Evolutionary conservation across 169 alveolate species (phyloP).

Genomic region (Eimeria praecox): DNA sequence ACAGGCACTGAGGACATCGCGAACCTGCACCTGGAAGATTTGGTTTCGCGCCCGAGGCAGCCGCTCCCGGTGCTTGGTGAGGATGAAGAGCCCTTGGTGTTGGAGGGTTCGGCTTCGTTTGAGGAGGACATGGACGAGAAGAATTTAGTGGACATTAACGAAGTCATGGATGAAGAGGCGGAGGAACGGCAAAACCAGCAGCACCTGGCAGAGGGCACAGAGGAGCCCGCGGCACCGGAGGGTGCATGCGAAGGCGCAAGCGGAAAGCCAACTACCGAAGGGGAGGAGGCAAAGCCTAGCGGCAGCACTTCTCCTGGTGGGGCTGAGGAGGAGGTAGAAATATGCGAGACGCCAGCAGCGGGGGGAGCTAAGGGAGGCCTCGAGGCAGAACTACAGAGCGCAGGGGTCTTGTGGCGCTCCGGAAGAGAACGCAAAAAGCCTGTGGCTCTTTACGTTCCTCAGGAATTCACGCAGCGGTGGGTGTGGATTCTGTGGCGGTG

Average conservation of each 20-base stretch:
- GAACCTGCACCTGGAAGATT: slow-evolving; percentile 64
- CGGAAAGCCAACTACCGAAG: neutral
- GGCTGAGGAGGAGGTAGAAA: slow-evolving; percentile 24
- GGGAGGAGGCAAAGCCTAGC: slow-evolving; percentile 33
- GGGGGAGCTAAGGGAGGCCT: slow-evolving; percentile 61
- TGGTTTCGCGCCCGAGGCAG: slow-evolving; percentile 68
- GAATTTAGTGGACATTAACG: slow-evolving; percentile 85
- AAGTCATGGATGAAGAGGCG: slow-evolving; percentile 87
- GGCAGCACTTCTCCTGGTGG: slow-evolving; percentile 39
- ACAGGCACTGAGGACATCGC: slow-evolving; percentile 70
- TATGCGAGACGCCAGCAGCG: slow-evolving; percentile 1
- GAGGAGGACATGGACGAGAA: slow-evolving; percentile 84
- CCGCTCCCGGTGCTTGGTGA: slow-evolving; percentile 74
- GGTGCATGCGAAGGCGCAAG: slow-evolving; percentile 13
- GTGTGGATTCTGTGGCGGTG: neutral
- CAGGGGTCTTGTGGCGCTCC: slow-evolving; percentile 81
- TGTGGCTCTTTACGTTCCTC: slow-evolving; percentile 79
- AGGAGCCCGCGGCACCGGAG: slow-evolving; percentile 18
- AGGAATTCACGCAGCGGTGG: slow-evolving; percentile 81
- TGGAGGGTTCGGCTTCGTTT: slow-evolving; percentile 48
- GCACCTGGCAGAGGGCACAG: slow-evolving; percentile 68
- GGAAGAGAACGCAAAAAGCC: slow-evolving; percentile 82
- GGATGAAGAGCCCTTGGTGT: slow-evolving; percentile 70
- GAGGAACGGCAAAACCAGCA: slow-evolving; percentile 67
- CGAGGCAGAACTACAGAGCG: slow-evolving; percentile 79